Conservation (phyloP, 2,329 filamentous ascomycete species). For the Ophiostoma piceae region DNA sequence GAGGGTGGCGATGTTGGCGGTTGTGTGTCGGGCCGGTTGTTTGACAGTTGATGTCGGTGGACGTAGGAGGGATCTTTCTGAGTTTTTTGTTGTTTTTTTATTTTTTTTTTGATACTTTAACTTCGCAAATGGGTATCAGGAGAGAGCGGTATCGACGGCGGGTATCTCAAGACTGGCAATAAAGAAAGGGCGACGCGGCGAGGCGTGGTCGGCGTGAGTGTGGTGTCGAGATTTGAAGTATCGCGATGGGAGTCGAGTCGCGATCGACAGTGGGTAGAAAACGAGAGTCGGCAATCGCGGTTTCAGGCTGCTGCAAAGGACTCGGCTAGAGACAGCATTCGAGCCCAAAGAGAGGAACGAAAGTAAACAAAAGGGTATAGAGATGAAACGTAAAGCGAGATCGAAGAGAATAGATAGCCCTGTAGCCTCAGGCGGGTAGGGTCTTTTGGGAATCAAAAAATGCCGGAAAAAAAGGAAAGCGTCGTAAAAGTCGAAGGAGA, state of each 20-base stretch:
- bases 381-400: not conserved
- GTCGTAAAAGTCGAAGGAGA: not conserved
- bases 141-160: not conserved
- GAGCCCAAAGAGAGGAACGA: not conserved
- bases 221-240: not conserved
- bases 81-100: no score
- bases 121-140: conserved; percentile 17
- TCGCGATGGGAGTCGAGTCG: not conserved
- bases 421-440: not conserved
- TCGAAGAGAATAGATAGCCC: conserved; percentile 2
- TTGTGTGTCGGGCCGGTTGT: not conserved
- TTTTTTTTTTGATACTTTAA: not conserved
- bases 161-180: conserved; percentile 17
- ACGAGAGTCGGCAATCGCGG: not conserved
- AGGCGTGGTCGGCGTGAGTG: not conserved
- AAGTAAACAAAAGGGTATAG: conserved; percentile 11
- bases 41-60: not conserved
- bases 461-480: not conserved
- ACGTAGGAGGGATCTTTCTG: no score
- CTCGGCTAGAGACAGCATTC: not conserved
- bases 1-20: not conserved
- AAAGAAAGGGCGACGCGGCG: not conserved
- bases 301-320: not conserved
- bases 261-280: not conserved
- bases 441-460: conserved; percentile 12